phyloP scores from a whole-genome alignment of 1,284 basidiomycete genomes.

The Exsudoporus floridanus region DNA sequence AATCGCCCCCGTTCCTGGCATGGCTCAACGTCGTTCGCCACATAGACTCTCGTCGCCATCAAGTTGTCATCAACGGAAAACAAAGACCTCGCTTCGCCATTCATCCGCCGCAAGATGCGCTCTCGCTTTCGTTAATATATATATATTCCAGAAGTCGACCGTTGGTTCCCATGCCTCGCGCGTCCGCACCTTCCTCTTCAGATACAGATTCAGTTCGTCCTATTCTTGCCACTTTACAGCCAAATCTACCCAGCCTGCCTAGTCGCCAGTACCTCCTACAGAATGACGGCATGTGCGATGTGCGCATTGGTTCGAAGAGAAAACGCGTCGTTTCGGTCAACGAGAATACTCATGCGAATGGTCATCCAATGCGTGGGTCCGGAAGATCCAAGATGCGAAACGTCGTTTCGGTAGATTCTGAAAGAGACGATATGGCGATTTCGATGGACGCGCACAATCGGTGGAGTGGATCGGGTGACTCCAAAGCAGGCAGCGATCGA shows the following conservation, averaged over 20 bases:
- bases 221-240: constrained; percentile 68
- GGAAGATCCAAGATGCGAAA: constrained; percentile 57
- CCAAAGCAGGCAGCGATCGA: constrained; percentile 38
- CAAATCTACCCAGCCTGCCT: constrained; percentile 70
- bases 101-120: constrained; percentile 47
- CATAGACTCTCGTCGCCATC: constrained; percentile 44
- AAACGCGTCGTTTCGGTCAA: constrained; percentile 69
- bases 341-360: constrained; percentile 57
- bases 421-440: constrained; percentile 39
- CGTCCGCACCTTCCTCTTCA: constrained; percentile 47
- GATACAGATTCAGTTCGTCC: constrained; percentile 42
- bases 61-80: constrained; percentile 38
- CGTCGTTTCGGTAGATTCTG: constrained; percentile 37
- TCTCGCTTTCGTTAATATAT: constrained; percentile 40
- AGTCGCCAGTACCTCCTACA: constrained; percentile 46
- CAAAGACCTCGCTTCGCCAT: constrained; percentile 50
- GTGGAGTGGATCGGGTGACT: constrained; percentile 45
- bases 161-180: constrained; percentile 48
- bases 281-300: constrained; percentile 47
- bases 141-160: constrained; percentile 41
- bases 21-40: constrained; percentile 58
- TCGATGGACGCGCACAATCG: constrained; percentile 47
- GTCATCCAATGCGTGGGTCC: constrained; percentile 50
- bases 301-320: constrained; percentile 62
- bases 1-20: constrained; percentile 35